Conservation (phyloP, 306 rosid genomes). For the Cicer arietinum region DNA sequence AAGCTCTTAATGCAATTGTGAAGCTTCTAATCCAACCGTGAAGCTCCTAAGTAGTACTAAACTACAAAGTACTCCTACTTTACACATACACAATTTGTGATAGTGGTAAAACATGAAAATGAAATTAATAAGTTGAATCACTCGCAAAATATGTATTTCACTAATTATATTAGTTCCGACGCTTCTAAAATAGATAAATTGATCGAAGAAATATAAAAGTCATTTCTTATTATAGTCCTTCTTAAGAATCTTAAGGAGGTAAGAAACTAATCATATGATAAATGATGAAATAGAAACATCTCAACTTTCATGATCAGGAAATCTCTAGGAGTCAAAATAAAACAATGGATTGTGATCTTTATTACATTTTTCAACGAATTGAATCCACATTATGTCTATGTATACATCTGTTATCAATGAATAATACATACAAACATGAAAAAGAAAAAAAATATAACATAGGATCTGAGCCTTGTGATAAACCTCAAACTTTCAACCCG, state of each 20-base stretch:
- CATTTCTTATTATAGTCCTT: not conserved
- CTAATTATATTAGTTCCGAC: not conserved
- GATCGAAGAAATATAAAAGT: not conserved
- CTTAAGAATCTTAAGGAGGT: not conserved
- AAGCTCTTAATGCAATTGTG: too few relatives aligned
- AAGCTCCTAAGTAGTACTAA: slow-evolving; percentile 20
- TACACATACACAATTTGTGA: too few relatives aligned
- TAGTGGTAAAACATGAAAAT: not conserved
- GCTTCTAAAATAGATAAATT: not conserved
- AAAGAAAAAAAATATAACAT: not conserved
- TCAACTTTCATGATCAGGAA: not conserved
- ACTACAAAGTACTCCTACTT: too few relatives aligned
- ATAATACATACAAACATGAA: not conserved
- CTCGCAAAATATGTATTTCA: too few relatives aligned
- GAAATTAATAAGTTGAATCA: not conserved
- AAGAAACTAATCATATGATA: slow-evolving; percentile 4
- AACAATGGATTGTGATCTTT: slow-evolving; percentile 21
- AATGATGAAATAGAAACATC: not conserved
- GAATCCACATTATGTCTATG: slow-evolving; percentile 27
- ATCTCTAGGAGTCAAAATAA: slow-evolving; percentile 26
- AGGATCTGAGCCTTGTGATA: slow-evolving; percentile 32
- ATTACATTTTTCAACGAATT: slow-evolving; percentile 44
- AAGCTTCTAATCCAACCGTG: too few relatives aligned
- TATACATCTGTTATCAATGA: slow-evolving; percentile 21
- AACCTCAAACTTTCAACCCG: slow-evolving; percentile 33